Percentiles rank a stretch among this genome's conserved stretches.
Conservation (phyloP, 2,329 filamentous ascomycete species). For the Fusarium marasasianum region DNA sequence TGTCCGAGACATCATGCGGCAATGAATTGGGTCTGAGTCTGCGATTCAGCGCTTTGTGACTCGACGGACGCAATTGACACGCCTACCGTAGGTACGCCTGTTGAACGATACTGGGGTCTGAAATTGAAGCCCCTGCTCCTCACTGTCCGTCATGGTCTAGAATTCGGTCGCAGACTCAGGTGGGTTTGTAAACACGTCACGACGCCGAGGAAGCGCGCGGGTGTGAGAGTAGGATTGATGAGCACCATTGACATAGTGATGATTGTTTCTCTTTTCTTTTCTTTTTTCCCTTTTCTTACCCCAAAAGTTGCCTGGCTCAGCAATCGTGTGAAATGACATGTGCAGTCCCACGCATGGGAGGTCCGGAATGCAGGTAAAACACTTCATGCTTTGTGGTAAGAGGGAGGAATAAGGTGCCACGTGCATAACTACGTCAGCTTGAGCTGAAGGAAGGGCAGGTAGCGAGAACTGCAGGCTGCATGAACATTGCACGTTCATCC, state of each 20-base stretch:
- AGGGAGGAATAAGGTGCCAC: neutral
- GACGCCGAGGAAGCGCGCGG: slow-evolving; percentile 17
- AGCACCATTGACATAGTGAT: slow-evolving; percentile 19
- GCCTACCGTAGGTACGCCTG: slow-evolving; percentile 10
- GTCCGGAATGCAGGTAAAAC: neutral
- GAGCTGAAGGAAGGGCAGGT: slow-evolving; percentile 4
- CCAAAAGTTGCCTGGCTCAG: neutral
- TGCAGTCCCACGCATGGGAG: neutral
- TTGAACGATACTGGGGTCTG: slow-evolving; percentile 12
- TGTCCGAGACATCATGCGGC: neutral
- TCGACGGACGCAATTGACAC: slow-evolving; percentile 24
- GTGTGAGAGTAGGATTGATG: slow-evolving; percentile 10
- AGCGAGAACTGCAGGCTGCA: slow-evolving; percentile 13
- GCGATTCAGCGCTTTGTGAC: slow-evolving; percentile 16
- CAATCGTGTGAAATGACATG: neutral
- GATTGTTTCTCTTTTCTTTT: neutral
- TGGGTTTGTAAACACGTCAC: slow-evolving; percentile 41
- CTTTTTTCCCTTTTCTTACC: neutral
- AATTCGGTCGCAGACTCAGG: slow-evolving; percentile 34
- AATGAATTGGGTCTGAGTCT: slow-evolving; percentile 12
- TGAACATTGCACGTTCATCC: slow-evolving; percentile 2
- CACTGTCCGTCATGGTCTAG: slow-evolving; percentile 23
- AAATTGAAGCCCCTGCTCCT: slow-evolving; percentile 7
- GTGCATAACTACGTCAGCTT: slow-evolving; percentile 19
- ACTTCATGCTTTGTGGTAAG: neutral